Percentiles rank a stretch among this genome's conserved stretches.
Conservation (phyloP, 805 yeast genomes). For the Teunomyces atbi region DNA sequence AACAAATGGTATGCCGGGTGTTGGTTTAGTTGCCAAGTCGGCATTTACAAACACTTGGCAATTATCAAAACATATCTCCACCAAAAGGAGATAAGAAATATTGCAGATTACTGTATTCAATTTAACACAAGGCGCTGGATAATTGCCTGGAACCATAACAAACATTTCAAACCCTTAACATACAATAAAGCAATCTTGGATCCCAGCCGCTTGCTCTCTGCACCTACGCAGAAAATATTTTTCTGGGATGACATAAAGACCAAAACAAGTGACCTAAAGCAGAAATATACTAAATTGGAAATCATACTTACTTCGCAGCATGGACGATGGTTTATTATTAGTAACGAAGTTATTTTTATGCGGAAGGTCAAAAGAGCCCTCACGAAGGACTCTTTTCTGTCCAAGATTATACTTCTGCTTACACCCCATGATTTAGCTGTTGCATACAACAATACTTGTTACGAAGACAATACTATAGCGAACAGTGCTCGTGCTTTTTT, state of each 20-base stretch:
- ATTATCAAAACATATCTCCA: conserved; percentile 3
- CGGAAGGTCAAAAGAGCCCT: not conserved
- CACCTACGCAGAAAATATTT: not conserved
- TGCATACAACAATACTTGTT: conserved; percentile 7
- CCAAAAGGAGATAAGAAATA: not conserved
- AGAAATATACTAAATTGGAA: not conserved
- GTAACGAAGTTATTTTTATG: not conserved
- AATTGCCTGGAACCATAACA: conserved; percentile 15
- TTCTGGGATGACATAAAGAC: not conserved
- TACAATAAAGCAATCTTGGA: not conserved
- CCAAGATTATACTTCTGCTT: not conserved
- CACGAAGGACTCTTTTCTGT: not conserved
- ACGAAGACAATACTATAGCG: conserved; percentile 18
- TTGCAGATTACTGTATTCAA: conserved; percentile 8
- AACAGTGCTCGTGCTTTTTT: conserved; percentile 7
- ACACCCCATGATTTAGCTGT: not conserved
- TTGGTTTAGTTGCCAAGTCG: conserved; percentile 21
- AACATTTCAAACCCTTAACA: not conserved
- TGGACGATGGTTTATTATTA: not conserved
- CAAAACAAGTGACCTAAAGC: not conserved
- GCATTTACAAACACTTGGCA: conserved; percentile 13
- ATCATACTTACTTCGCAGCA: not conserved
- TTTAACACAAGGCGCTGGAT: conserved; percentile 18
- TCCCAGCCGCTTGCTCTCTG: not conserved
- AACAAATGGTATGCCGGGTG: conserved; percentile 6